Base-by-base conservation (phyloP, 129 eudicot species). In the Escallonia herrerae region DNA sequence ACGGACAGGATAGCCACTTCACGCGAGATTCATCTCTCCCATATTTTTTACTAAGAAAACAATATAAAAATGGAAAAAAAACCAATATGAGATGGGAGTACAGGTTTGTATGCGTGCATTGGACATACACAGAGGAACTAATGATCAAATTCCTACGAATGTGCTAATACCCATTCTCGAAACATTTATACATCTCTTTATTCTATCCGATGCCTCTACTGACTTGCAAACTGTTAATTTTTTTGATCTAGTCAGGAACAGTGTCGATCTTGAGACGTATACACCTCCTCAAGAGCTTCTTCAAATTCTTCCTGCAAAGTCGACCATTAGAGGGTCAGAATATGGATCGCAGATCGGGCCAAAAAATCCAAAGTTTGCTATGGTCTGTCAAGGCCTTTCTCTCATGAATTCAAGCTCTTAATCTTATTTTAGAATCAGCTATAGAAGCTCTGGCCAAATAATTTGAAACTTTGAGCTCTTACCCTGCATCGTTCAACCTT, bases 231-330 rank as follows among this genome's bases (percentile, higher is more conserved):
- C 48, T 54, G 49, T 13, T 44, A 54, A 22, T 73, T 64, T 44
- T 71, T 69, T 64, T 76, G 62, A 71, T 64, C 63, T 78, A 94
- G 97, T 94, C 65, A 94, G 99, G 80, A 89, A 86, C 76, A 64
- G 68, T 39, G 73, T 94, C 45, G 95, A 94, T 68, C 84, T 89
- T 68, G 89, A 94, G 61, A 71, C 86, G 39, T 94, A 89, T 73
- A 63, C 86, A 61, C 99, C 99, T 77, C 99, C 99, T 64, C 84
- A 60, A 40, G 97, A 94, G 88, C 99, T 94, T 68, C 86, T 94
- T 74, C 96, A 83, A 70, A 72, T 94, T 77, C 99, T 94, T 76
- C 99, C 99, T 33, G 69, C 86, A 37, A 94, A 78, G 69, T 83
- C 97, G 45, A 86, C 95, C 64, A 66, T 89, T 51, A 80, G 83